Evolutionary conservation across 768 basidiomycete species (phyloP), one percentile per base, ranked within the genome.

Genomic region (Tylopilus subfusipes): DNA sequence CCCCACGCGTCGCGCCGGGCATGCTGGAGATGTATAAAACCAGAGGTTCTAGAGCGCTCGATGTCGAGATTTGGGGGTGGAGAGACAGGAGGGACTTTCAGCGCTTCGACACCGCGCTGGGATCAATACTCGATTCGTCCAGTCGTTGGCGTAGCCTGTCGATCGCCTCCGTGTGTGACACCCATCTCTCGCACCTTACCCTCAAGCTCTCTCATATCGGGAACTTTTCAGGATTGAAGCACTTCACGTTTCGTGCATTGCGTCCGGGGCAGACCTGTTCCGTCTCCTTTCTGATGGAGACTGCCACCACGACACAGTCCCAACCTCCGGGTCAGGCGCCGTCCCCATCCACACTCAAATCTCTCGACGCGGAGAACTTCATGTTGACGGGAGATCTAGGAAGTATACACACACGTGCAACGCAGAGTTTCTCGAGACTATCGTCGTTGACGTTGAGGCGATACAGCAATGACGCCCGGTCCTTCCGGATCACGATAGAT

Each of bases 51-150:
- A 55, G 64, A 34, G 52, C 59, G 9, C 67, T 69, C 25, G 68
- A 69, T 16, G 31, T 69, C 43, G 64, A 70, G 16, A 50, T 69
- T 1, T 60, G 52, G 33, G 68, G 63, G 14, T 69, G 68, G 68
- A 65, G 55, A 45, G 69, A 69, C 36, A 69, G 68, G 45, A 54
- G 55, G n/a, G 67, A 69, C 5, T 71, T 67, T 38, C 68, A 71
- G 44, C 54, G 63, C 8, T 69, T 69, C 42, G 69, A 71, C 33
- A 38, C 47, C 27, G 63, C 61, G 34, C 54, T 69, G 21, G 65
- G 64, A 48, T 53, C 44, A 38, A 60, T 69, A 42, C 65, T 69
- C 13, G 63, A 64, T 21, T 69, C 67, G 27, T 48, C 53, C 9
- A 54, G 56, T 30, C 65, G 66, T 12, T 69, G 68, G 68, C 69